Conservation (phyloP, 2,329 filamentous ascomycete genomes). For the Leptoxyphium fumago region DNA sequence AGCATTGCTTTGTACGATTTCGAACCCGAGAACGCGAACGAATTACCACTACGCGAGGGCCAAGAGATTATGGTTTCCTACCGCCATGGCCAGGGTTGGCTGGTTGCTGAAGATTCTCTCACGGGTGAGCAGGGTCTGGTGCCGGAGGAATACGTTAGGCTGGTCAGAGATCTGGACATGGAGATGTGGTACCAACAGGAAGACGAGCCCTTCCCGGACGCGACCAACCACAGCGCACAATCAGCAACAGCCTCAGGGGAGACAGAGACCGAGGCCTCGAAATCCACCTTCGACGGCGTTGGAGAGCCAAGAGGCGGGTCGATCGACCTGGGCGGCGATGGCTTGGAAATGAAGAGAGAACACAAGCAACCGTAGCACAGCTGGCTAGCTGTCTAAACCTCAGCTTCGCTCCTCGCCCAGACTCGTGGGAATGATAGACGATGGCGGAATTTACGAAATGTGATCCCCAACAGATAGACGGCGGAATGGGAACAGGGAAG, state of each 20-base stretch:
- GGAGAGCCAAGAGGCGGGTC: background rate
- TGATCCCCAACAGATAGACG: too few relatives aligned
- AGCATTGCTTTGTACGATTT: constrained; percentile 94
- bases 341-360: background rate
- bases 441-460: too few relatives aligned
- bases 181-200: constrained; percentile 61
- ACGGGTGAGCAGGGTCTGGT: constrained; percentile 89
- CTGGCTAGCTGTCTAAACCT: too few relatives aligned
- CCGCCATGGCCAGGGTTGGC: constrained; percentile 89
- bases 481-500: too few relatives aligned
- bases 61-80: constrained; percentile 96
- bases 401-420: too few relatives aligned
- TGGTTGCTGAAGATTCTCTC: constrained; percentile 90
- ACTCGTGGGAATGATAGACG: too few relatives aligned
- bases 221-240: background rate
- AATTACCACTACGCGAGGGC: constrained; percentile 79
- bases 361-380: too few relatives aligned
- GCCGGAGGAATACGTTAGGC: constrained; percentile 86
- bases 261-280: too few relatives aligned
- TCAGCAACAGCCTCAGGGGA: too few relatives aligned
- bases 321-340: background rate
- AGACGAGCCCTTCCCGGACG: constrained; percentile 1
- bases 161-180: constrained; percentile 62
- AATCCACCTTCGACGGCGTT: background rate
- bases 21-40: constrained; percentile 88